These are phyloP conservation scores for Nakazawaea ishiwadae DNA, from an alignment of 805 yeast genomes.

Conservation along the genomic window DNA sequence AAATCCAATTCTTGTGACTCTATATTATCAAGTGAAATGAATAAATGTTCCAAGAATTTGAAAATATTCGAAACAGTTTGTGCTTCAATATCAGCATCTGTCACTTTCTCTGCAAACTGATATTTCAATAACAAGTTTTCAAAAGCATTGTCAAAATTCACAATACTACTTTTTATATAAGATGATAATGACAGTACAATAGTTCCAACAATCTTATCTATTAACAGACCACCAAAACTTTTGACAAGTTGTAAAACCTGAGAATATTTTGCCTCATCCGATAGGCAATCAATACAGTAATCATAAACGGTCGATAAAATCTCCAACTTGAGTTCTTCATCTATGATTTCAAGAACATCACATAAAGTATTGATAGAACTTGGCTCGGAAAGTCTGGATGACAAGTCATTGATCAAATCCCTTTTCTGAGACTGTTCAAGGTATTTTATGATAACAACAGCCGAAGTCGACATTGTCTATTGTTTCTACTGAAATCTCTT, in stretches of 20 bases:
- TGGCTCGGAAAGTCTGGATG: constrained; percentile 16
- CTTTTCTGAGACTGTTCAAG: not conserved
- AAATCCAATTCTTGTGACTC: constrained; percentile 18
- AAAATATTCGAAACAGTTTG: constrained; percentile 20
- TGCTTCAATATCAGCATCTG: constrained; percentile 3
- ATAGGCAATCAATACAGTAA: not conserved
- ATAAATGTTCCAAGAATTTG: constrained; percentile 32
- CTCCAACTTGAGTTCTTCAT: constrained; percentile 8
- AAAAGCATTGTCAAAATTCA: constrained; percentile 1
- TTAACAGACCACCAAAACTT: not conserved
- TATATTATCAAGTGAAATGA: constrained; percentile 21
- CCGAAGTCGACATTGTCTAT: constrained; percentile 14
- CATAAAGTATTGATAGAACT: constrained; percentile 21
- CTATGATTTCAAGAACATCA: constrained; percentile 24
- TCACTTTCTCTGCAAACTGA: constrained; percentile 10
- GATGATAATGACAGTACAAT: not conserved
- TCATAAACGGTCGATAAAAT: constrained; percentile 13
- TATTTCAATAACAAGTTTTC: not conserved
- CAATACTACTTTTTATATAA: constrained; percentile 1
- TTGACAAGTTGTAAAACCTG: not conserved
- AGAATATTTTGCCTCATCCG: not conserved
- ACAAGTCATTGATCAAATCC: constrained; percentile 11
- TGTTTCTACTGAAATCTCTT: too few species aligned
- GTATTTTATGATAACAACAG: not conserved
- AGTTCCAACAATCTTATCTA: not conserved